phyloP scores from a whole-genome alignment of 345 rosid species.

The Gossypium mustelinum region DNA sequence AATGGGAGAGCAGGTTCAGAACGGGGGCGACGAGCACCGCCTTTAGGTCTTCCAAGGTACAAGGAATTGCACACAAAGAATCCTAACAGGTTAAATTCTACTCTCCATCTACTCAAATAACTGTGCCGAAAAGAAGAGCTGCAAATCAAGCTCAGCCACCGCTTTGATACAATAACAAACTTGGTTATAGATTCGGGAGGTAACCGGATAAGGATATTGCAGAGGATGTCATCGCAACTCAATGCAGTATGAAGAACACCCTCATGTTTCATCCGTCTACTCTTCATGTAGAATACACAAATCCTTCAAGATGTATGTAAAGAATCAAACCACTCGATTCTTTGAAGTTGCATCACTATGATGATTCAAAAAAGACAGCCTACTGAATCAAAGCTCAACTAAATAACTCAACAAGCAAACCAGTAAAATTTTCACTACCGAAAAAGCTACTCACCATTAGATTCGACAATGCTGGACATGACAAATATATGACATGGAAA shows the following conservation, averaged over 20 bases:
- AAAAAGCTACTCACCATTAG: neutral
- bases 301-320: neutral
- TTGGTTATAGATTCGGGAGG: constrained; percentile 46
- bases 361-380: neutral
- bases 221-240: constrained; percentile 43
- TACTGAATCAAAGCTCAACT: neutral
- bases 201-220: constrained; percentile 42
- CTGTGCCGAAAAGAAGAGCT: constrained; percentile 38
- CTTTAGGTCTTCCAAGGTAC: constrained; percentile 45
- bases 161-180: constrained; percentile 46
- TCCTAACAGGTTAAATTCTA: constrained; percentile 45
- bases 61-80: constrained; percentile 44
- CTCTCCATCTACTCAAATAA: constrained; percentile 43
- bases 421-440: neutral
- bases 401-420: neutral
- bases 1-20: constrained; percentile 51
- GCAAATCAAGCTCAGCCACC: constrained; percentile 53
- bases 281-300: constrained; percentile 18
- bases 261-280: neutral
- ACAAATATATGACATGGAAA: neutral
- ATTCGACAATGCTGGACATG: neutral
- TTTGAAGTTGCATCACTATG: neutral
- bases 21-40: constrained; percentile 36
- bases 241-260: constrained; percentile 33
- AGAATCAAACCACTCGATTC: neutral